Percentiles rank a stretch among this genome's conserved stretches.
phyloP scores from a whole-genome alignment of 2,329 filamentous ascomycete species.

The Ascochyta pisi region DNA sequence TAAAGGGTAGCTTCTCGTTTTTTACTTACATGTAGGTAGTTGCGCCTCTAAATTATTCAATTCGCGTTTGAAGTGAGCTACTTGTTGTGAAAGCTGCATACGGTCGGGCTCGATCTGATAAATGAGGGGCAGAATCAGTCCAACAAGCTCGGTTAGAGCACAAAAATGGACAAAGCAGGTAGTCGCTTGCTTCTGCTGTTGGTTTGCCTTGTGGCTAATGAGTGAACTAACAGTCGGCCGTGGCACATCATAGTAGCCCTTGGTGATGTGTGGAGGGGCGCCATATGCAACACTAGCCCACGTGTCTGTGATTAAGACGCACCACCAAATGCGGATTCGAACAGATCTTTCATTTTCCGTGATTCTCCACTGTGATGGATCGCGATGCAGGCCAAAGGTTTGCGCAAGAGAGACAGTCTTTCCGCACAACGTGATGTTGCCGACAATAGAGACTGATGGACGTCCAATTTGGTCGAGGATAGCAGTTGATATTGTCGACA shows the following conservation, averaged over 20 bases:
- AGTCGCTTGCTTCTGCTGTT: constrained; percentile 54
- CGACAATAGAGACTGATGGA: constrained; percentile 50
- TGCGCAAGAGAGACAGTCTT: constrained; percentile 62
- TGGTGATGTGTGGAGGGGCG: constrained; percentile 60
- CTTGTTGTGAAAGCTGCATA: constrained; percentile 33
- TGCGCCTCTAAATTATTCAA: constrained; percentile 45
- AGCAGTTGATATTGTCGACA: constrained; percentile 50
- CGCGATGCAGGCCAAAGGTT: constrained; percentile 63
- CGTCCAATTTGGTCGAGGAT: constrained; percentile 52
- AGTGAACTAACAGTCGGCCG: constrained; percentile 56
- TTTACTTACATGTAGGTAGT: constrained; percentile 38
- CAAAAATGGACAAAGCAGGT: constrained; percentile 62
- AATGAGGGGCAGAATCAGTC: constrained; percentile 48
- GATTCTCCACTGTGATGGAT: constrained; percentile 61
- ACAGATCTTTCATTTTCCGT: constrained; percentile 59
- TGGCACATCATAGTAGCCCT: constrained; percentile 63
- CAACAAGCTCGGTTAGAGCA: constrained; percentile 54
- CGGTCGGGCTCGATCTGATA: constrained; percentile 46
- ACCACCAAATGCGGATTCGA: constrained; percentile 64
- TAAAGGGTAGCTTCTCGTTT: fast-evolving
- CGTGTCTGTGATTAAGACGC: constrained; percentile 63
- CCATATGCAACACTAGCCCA: constrained; percentile 65
- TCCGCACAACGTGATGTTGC: constrained; percentile 62
- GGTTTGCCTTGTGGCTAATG: constrained; percentile 44
- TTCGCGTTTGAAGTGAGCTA: constrained; percentile 42